phyloP scores from a whole-genome alignment of 192 early-diverging fungal genomes.

The Coemansia erecta region DNA sequence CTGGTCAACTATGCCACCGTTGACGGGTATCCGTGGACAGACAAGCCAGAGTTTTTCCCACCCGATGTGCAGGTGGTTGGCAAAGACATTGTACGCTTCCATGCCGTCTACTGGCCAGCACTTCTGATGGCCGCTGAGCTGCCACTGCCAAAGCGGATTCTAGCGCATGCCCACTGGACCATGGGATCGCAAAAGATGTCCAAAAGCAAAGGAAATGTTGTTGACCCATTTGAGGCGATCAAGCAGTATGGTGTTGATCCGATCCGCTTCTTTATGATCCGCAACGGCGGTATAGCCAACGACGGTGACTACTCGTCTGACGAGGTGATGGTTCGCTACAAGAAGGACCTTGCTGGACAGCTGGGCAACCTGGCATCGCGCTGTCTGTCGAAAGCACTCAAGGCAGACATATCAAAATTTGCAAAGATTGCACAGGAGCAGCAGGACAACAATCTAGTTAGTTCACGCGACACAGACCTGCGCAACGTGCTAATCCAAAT shows the following conservation, averaged over 20 bases:
- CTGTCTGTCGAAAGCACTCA: conserved; percentile 54
- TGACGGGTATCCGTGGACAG: conserved; percentile 75
- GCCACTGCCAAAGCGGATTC: conserved; percentile 72
- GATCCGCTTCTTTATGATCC: conserved; percentile 85
- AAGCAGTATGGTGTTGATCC: conserved; percentile 78
- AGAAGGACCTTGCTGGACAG: conserved; percentile 76
- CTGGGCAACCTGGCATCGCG: conserved; percentile 81
- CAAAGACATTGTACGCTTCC: conserved; percentile 96
- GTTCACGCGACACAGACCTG: conserved; percentile 11
- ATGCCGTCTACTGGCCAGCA: conserved; percentile 97
- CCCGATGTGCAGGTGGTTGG: conserved; percentile 85
- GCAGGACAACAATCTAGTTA: neutral
- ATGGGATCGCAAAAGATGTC: conserved; percentile 91
- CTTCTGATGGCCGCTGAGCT: conserved; percentile 87
- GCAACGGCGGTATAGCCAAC: conserved; percentile 83
- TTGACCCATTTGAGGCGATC: conserved; percentile 75
- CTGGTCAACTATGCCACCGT: conserved; percentile 90
- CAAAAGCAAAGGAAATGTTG: conserved; percentile 90
- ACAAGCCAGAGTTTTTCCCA: conserved; percentile 53
- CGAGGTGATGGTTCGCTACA: conserved; percentile 66
- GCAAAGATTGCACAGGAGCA: conserved; percentile 14
- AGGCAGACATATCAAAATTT: conserved; percentile 31
- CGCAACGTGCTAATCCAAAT: conserved; percentile 11
- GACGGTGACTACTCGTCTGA: conserved; percentile 80
- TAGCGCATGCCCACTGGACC: conserved; percentile 96